These are phyloP conservation scores for Leucoagaricus sp. DNA, from an alignment of 1,284 basidiomycete species.

Conservation along the genomic window DNA sequence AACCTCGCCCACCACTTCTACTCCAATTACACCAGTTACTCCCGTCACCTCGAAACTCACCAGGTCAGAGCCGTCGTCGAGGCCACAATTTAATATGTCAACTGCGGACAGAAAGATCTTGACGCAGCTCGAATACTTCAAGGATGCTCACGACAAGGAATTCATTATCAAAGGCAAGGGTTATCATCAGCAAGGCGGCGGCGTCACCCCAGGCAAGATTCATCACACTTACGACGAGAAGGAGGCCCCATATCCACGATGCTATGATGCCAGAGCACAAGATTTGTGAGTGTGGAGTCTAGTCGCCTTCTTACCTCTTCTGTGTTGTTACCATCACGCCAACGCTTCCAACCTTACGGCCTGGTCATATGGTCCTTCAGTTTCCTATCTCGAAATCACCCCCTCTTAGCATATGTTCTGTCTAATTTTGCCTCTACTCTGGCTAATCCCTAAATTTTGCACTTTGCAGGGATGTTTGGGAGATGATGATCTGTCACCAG, in stretches of 20 bases:
- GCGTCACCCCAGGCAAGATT: constrained; percentile 42
- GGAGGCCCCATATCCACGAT: constrained; percentile 66
- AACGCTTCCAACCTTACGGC: neutral
- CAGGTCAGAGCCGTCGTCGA: neutral
- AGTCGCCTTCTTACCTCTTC: neutral
- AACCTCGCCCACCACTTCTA: neutral
- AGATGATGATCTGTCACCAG: constrained; percentile 53
- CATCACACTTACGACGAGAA: constrained; percentile 52
- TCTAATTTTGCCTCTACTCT: neutral
- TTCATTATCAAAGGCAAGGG: constrained; percentile 50
- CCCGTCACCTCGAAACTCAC: neutral
- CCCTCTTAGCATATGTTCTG: constrained; percentile 8
- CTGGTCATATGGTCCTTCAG: constrained; percentile 7
- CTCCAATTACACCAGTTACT: neutral
- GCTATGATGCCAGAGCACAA: constrained; percentile 57
- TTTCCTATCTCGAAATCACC: neutral
- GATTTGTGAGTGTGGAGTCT: constrained; percentile 56
- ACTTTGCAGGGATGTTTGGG: constrained; percentile 65
- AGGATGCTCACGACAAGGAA: constrained; percentile 48
- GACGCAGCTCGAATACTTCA: constrained; percentile 49
- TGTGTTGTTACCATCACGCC: neutral
- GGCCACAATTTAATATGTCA: constrained; percentile 40
- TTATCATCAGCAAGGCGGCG: constrained; percentile 27
- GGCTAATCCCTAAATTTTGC: constrained; percentile 16
- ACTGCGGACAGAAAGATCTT: constrained; percentile 62